Conservation (phyloP, 2,329 filamentous ascomycete genomes). For the Ilyonectria mors-panacis region DNA sequence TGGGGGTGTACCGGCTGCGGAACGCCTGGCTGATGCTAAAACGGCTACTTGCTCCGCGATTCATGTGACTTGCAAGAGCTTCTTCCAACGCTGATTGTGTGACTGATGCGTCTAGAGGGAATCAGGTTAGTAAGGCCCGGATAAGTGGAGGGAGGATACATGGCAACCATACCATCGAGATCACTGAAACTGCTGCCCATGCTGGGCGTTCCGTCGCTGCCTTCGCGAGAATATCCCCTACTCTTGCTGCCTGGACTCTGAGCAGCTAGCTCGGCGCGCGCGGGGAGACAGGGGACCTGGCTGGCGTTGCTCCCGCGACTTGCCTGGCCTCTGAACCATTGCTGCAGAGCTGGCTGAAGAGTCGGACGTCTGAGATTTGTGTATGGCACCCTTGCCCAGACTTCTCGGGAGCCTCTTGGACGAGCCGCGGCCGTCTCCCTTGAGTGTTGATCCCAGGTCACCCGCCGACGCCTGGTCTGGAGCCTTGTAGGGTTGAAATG, state of each 20-base stretch:
- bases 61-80: constrained; percentile 73
- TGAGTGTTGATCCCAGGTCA: constrained; percentile 68
- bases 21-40: constrained; percentile 81
- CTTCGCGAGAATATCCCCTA: constrained; percentile 69
- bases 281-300: constrained; percentile 70
- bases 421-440: constrained; percentile 59
- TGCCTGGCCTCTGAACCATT: constrained; percentile 51
- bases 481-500: constrained; percentile 66
- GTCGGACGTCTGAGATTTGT: constrained; percentile 72
- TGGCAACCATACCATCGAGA: constrained; percentile 73
- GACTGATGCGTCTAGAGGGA: constrained; percentile 77
- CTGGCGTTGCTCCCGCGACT: constrained; percentile 53
- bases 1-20: constrained; percentile 71
- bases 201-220: constrained; percentile 81
- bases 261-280: constrained; percentile 71
- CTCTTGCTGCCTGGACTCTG: constrained; percentile 67
- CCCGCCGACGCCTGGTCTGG: constrained; percentile 55
- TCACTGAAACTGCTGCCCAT: constrained; percentile 92
- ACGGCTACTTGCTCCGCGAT: constrained; percentile 55
- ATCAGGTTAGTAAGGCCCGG: constrained; percentile 28
- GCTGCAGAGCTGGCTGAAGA: constrained; percentile 72
- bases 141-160: constrained; percentile 15
- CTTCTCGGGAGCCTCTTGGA: constrained; percentile 49
- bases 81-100: constrained; percentile 87
- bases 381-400: constrained; percentile 54